Evolutionary conservation across 768 basidiomycete species (phyloP), one percentile per base, ranked within the genome.

Genomic region (Pisolithus microcarpus): DNA sequence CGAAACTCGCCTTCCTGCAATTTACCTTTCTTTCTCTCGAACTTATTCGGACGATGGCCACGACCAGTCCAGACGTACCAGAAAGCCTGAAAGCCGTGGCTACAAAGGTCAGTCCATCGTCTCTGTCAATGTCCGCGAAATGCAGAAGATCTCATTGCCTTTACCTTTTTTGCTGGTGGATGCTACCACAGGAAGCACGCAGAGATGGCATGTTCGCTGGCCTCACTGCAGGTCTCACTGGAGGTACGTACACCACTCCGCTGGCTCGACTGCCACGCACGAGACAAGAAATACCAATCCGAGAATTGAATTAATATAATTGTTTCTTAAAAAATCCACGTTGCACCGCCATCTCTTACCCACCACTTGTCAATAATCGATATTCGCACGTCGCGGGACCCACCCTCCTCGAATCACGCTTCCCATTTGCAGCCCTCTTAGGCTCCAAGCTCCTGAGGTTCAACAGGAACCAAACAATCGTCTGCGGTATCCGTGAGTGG

Each of bases 151-250:
- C 23, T 40, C 10, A 7, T 23, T 47, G 46, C 11, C 3, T 19
- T 46, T 48, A 21, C 24, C 28, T 46, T 46, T 51, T 15, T 26
- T 9, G 2, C 10, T 15, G 43, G 43, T 24, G 23, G 24, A 26
- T 24, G 40, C 15, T 28, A 52, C 51, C 44, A 56, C 60, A 88
- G 86, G 80, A 85, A 70, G 82, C 84, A 49, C 77, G 72, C 58
- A 84, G 80, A 62, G 84, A 85, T 66, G 86, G 84, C 52, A 50
- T 80, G 43, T 87, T 86, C 64, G 85, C 86, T 56, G 86, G 85
- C 34, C 72, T 87, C 36, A 79, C 85, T 43, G 77, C 81, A 40
- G 86, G 80, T 43, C 65, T 88, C 52, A 77, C 77, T 57, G 81
- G 81, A 77, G 83, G 86, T 76, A 68, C 76, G 80, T 66, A 19